Conservation (phyloP, 495 filamentous ascomycete species). For the Pyronema domesticum region DNA sequence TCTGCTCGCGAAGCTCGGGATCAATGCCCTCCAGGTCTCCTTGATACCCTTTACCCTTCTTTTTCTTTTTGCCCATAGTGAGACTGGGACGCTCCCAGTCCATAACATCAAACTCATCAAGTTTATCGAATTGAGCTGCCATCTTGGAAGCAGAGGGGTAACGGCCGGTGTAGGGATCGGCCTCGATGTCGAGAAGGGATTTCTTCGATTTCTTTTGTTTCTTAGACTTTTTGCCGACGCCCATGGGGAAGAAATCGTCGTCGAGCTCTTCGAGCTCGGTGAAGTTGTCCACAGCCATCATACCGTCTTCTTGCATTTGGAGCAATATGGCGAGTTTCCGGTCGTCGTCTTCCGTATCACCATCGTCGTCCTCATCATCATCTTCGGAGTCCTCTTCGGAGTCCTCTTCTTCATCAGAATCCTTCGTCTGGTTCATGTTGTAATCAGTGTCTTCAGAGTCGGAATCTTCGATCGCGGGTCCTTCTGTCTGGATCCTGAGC, state of each 20-base stretch:
- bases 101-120: conserved; percentile 67
- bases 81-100: conserved; percentile 51
- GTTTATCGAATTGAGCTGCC: conserved; percentile 59
- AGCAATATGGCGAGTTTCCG: conserved; percentile 42
- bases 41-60: conserved; percentile 32
- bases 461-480: not conserved
- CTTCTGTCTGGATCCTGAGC: not conserved
- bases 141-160: conserved; percentile 45
- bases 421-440: conserved; percentile 22
- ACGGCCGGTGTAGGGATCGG: conserved; percentile 15
- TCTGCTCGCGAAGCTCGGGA: conserved; percentile 46
- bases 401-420: conserved; percentile 19
- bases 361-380: conserved; percentile 26
- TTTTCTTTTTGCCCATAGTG: conserved; percentile 32
- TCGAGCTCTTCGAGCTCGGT: conserved; percentile 42
- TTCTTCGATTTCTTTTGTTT: conserved; percentile 8
- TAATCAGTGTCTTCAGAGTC: conserved; percentile 6
- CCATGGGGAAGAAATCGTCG: conserved; percentile 14
- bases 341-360: conserved; percentile 28
- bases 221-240: conserved; percentile 7
- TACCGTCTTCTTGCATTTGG: conserved; percentile 48
- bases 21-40: conserved; percentile 45
- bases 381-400: conserved; percentile 25
- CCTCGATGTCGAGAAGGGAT: conserved; percentile 6
- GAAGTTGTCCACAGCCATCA: conserved; percentile 27